phyloP scores from a whole-genome alignment of 2,329 filamentous ascomycete genomes.

The Colletotrichum liaoningense region DNA sequence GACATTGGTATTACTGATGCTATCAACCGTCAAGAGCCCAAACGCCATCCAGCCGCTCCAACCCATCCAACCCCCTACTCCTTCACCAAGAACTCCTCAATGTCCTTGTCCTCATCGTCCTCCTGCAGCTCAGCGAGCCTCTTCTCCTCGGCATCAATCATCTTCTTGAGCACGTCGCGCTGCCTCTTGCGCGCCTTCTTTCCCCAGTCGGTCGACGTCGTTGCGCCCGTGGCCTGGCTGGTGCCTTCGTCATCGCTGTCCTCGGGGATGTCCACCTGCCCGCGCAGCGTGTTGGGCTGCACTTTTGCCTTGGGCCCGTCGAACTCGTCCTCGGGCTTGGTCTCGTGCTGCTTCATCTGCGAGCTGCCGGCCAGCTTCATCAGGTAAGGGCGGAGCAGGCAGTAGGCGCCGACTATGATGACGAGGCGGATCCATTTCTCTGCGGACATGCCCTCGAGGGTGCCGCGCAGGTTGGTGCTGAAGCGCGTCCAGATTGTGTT shows the following conservation, averaged over 20 bases:
- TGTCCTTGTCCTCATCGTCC: conserved; percentile 79
- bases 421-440: conserved; percentile 76
- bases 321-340: conserved; percentile 58
- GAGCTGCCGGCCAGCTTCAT: conserved; percentile 73
- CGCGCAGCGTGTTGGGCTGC: conserved; percentile 74
- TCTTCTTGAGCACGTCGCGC: conserved; percentile 72
- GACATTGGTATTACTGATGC: conserved; percentile 11
- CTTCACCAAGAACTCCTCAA: conserved; percentile 72
- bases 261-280: conserved; percentile 63
- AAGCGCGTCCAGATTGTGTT: conserved; percentile 26
- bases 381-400: conserved; percentile 79
- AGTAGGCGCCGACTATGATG: conserved; percentile 78
- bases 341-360: conserved; percentile 72
- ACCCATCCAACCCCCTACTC: neutral
- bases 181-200: conserved; percentile 77
- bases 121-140: conserved; percentile 64
- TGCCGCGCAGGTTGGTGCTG: conserved; percentile 59
- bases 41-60: conserved; percentile 6
- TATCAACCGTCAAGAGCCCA: neutral
- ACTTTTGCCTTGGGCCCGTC: conserved; percentile 64
- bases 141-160: conserved; percentile 73
- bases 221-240: conserved; percentile 54
- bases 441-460: conserved; percentile 62
- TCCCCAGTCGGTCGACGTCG: conserved; percentile 71
- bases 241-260: conserved; percentile 64